A percentile compares a stretch with the other conserved stretches of the same genome.
Evolutionary conservation across 805 yeast species (phyloP).

Genomic region (Ogataea minuta): DNA sequence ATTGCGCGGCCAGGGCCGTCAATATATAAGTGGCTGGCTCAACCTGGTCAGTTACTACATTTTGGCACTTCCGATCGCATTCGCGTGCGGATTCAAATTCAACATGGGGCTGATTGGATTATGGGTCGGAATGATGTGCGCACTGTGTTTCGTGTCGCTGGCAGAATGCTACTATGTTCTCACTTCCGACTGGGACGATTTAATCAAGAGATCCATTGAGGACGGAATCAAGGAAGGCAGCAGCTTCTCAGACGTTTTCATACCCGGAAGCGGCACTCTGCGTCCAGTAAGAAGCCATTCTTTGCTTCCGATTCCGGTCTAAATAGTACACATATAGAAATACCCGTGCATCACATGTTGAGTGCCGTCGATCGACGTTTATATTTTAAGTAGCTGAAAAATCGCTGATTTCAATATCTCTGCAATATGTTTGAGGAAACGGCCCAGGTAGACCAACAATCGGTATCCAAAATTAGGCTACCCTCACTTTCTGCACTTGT

Average conservation of each 20-base stretch:
- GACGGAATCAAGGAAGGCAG: constrained; percentile 27
- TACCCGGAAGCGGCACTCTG: constrained; percentile 11
- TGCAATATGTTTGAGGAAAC: constrained; percentile 5
- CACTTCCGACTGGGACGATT: constrained; percentile 31
- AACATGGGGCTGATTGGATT: constrained; percentile 55
- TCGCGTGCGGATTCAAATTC: constrained; percentile 50
- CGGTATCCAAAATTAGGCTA: constrained; percentile 10
- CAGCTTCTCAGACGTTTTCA: constrained; percentile 7
- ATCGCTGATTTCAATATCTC: not conserved
- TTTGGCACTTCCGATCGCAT: constrained; percentile 61
- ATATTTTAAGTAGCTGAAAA: not conserved
- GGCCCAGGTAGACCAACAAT: constrained; percentile 2
- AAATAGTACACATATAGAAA: not conserved
- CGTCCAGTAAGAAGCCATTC: constrained; percentile 12
- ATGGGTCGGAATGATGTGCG: constrained; percentile 61
- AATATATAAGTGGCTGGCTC: constrained; percentile 59
- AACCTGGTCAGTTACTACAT: constrained; percentile 58
- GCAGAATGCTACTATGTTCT: constrained; percentile 39
- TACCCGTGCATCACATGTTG: not conserved
- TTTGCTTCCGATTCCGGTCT: constrained; percentile 11
- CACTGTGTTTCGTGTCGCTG: constrained; percentile 48
- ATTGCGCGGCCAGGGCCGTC: constrained; percentile 75
- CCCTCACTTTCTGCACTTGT: constrained; percentile 20
- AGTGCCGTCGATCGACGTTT: constrained; percentile 2
- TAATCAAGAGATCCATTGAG: constrained; percentile 31